Evolutionary conservation across 2,329 filamentous ascomycete species (phyloP), one percentile per base, ranked within the genome.

Genomic region (Penicillium sp.): DNA sequence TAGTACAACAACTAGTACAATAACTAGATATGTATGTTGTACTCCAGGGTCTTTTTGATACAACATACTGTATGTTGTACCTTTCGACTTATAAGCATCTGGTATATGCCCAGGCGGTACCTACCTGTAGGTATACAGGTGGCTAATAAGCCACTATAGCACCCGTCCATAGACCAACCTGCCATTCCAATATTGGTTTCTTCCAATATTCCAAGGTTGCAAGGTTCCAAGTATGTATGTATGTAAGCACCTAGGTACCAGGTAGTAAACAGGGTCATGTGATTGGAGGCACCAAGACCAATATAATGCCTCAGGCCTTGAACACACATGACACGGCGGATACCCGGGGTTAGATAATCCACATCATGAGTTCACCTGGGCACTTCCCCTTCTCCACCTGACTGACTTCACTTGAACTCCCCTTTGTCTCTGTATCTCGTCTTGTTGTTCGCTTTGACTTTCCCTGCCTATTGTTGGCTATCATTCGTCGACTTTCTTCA

Each of bases 361-460:
- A 50, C 39, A 48, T 59, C 56, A 60, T 57, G 44, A 40, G 52
- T 58, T 61, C 48, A 53, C n/a, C n/a, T n/a, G n/a, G n/a, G n/a
- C n/a, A n/a, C 44, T 39, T 61, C 52, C 44, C 61, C 57, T 62
- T 65, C 61, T 66, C 62, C 63, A 62, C 58, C 45, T 39, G 47
- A 55, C 52, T 53, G 37, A 55, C 58, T 50, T 58, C 56, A 50
- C 43, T 46, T 24, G 31, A 24, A 34, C 31, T 49, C 46, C 22
- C 47, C 43, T 39, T 56, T 42, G 50, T 44, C 37, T 47, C 42
- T 31, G 29, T 44, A 18, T 51, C 55, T 55, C 46, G 44, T 49
- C 46, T 54, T 22, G 2, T 34, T 50, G 51, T 46, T 34, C 44
- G 34, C 48, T 32, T 52, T 46, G 26, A 38, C 40, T 57, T 56